These are phyloP conservation scores for Tricladium varicosporioides DNA, from an alignment of 2,329 filamentous ascomycete genomes.

Conservation along the genomic window DNA sequence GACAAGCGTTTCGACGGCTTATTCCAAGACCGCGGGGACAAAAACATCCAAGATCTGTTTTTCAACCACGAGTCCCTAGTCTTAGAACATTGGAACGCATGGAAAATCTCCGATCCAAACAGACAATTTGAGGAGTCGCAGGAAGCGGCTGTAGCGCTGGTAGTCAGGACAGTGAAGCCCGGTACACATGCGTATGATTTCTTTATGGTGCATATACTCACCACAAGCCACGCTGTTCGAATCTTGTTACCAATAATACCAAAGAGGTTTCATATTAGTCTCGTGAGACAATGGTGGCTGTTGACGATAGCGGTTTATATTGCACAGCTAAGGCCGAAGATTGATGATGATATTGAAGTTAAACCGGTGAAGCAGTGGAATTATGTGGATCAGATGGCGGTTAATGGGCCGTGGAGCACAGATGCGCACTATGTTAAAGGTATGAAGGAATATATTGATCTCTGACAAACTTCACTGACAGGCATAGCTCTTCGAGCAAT, in stretches of 20 bases:
- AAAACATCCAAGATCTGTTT: slow-evolving; percentile 69
- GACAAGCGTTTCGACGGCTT: slow-evolving; percentile 71
- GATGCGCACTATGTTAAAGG: slow-evolving; percentile 88
- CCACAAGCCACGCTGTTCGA: slow-evolving; percentile 84
- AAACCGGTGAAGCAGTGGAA: slow-evolving; percentile 62
- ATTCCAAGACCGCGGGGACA: slow-evolving; percentile 55
- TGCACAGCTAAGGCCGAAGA: slow-evolving; percentile 67
- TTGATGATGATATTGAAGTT: slow-evolving; percentile 65
- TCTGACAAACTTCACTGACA: background rate
- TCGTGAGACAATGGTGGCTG: slow-evolving; percentile 90
- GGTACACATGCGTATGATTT: slow-evolving; percentile 73
- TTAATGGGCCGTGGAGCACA: slow-evolving; percentile 63
- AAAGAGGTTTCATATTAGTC: slow-evolving; percentile 63
- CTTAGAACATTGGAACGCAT: slow-evolving; percentile 89
- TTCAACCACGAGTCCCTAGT: slow-evolving; percentile 65
- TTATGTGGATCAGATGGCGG: slow-evolving; percentile 68
- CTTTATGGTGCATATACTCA: slow-evolving; percentile 78
- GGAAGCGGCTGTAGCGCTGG: slow-evolving; percentile 57
- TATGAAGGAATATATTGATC: slow-evolving; percentile 29
- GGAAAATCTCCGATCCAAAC: slow-evolving; percentile 68
- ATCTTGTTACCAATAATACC: slow-evolving; percentile 79
- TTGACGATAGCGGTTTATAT: slow-evolving; percentile 78
- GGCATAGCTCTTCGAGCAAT: slow-evolving; percentile 65
- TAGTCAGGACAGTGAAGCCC: slow-evolving; percentile 58
- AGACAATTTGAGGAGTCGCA: slow-evolving; percentile 73